Base-by-base conservation (phyloP, 306 rosid species). In the Vigna angularis region DNA sequence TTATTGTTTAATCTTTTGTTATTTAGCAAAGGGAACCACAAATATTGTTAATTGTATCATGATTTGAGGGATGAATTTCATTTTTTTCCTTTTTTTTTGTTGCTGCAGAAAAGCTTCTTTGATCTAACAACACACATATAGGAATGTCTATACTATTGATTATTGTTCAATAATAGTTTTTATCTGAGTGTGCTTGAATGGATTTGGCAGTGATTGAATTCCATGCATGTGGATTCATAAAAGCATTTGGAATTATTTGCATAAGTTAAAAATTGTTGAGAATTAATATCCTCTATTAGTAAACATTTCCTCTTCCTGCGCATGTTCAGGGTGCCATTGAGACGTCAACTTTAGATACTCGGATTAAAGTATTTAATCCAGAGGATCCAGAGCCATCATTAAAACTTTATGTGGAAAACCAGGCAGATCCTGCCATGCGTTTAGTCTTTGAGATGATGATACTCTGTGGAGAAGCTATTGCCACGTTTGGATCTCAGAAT, bases 401-500 rank as follows among this genome's bases (percentile, higher is more conserved):
- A 49, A 96, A 87, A 76, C 86, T 96, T 77, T 93, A 93, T 51
- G 98, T 96, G 58, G 99, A 96, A 87, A 93, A 90, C 85, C 99
- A 96, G 79, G 96, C 94, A 32, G 96, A 93, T 74, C 96, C 96
- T 74, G 97, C 98, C 52, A 93, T 96, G 99, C 89, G 92, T 84
- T 86, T 96, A 80, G 99, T 96, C 83, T 81, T 91, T 71, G 99
- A 96, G 84, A 96, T 96, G 97, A 93, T 96, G 99, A 73, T 93
- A 76, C 97, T 96, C 51, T 96, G 98, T 73, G 97, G 99, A 17
- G 99, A 96, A 86, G 99, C 89, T 79, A 53, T 93, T n/a, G 98
- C 98, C 45, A 87, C 85, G 18, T 91, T 81, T 76, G 98, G 98
- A 77, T 96, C 90, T 70, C 79, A 6, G 67, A 86, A 96, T 88